phyloP scores from a whole-genome alignment of 2,329 filamentous ascomycete species.

The Amesomyces nigricolor region DNA sequence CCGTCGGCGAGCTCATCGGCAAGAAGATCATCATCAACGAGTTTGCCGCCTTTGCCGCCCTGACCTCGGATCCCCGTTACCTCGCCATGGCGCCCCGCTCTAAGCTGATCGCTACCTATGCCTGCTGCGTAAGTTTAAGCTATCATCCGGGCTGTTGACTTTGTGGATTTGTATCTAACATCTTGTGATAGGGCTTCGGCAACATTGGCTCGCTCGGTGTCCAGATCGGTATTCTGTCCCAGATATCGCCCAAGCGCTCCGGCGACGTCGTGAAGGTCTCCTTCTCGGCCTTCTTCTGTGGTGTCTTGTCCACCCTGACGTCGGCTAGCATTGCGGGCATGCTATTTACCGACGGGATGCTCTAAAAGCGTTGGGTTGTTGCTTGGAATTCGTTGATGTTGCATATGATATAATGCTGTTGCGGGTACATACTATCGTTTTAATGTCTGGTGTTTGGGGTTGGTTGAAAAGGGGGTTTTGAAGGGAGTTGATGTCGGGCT shows the following conservation, averaged over 20 bases:
- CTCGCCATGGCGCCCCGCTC: slow-evolving; percentile 61
- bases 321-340: slow-evolving; percentile 74
- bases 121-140: slow-evolving; percentile 55
- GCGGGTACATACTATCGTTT: too few species aligned
- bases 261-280: slow-evolving; percentile 73
- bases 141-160: slow-evolving; percentile 31
- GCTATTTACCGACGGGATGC: slow-evolving; percentile 36
- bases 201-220: slow-evolving; percentile 85
- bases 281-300: slow-evolving; percentile 69
- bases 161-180: not conserved
- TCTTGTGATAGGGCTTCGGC: slow-evolving; percentile 53
- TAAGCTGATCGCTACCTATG: slow-evolving; percentile 77
- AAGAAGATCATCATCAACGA: slow-evolving; percentile 84
- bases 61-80: slow-evolving; percentile 49
- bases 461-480: too few species aligned
- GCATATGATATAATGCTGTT: too few species aligned
- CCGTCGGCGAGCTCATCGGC: slow-evolving; percentile 69
- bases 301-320: slow-evolving; percentile 72
- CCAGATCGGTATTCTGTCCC: slow-evolving; percentile 80
- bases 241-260: slow-evolving; percentile 67
- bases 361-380: not conserved
- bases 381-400: too few species aligned
- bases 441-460: too few species aligned
- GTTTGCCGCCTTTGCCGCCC: slow-evolving; percentile 56
- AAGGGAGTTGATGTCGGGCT: too few species aligned